Percentiles rank a stretch among this genome's conserved stretches.
Conservation (phyloP, 345 rosid species). For the Rhizophora mangle region DNA sequence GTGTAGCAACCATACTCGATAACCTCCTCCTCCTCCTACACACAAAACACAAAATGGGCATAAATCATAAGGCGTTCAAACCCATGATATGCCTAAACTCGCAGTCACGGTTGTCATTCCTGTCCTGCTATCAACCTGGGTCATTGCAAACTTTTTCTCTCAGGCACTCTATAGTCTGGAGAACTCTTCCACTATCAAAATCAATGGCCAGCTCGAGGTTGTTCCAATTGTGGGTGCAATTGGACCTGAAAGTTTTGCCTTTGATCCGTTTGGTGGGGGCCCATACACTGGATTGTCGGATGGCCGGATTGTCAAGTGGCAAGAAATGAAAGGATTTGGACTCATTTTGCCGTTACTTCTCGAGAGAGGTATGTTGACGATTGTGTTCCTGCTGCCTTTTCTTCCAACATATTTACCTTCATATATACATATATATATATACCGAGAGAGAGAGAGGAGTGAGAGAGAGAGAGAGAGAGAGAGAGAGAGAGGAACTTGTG, state of each 20-base stretch:
- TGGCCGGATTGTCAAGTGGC: neutral
- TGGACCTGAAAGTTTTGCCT: conserved; percentile 2
- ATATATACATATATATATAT: too few relatives aligned
- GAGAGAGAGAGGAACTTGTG: too few relatives aligned
- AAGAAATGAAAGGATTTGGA: neutral
- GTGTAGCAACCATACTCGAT: too few relatives aligned
- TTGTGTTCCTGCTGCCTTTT: neutral
- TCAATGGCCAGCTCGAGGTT: neutral
- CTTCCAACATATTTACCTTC: too few relatives aligned
- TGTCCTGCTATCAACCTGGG: neutral
- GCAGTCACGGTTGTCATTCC: neutral
- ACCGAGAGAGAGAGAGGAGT: too few relatives aligned
- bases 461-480: too few relatives aligned
- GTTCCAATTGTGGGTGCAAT: neutral
- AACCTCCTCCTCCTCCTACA: too few relatives aligned
- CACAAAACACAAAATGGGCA: too few relatives aligned
- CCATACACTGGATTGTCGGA: neutral
- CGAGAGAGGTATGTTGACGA: neutral
- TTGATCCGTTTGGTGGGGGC: neutral
- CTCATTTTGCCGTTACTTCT: conserved; percentile 8
- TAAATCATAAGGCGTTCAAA: neutral
- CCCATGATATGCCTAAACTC: neutral
- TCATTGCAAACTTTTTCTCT: neutral
- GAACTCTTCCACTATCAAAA: neutral
- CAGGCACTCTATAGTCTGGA: neutral